A percentile compares a stretch with the other conserved stretches of the same genome.
phyloP scores from a whole-genome alignment of 306 rosid species.

The Quercus mongolica region DNA sequence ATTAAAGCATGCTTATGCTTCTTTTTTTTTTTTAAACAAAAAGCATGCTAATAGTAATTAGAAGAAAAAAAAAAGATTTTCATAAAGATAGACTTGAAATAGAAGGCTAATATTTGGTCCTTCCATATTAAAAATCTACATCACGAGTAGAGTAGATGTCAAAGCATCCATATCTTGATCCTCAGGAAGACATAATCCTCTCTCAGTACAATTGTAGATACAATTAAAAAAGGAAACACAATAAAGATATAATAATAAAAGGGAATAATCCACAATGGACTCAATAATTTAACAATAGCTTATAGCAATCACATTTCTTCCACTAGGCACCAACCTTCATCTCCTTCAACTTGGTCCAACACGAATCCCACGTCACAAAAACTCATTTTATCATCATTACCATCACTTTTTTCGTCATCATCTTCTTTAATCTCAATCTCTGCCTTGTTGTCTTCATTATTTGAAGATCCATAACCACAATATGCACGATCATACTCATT shows the following conservation, averaged over 20 bases:
- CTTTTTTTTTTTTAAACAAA: too few relatives aligned
- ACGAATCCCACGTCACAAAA: constrained; percentile 29
- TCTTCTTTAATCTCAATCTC: neutral
- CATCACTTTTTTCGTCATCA: constrained; percentile 3
- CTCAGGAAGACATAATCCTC: neutral
- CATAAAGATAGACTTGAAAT: too few relatives aligned
- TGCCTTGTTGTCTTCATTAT: neutral
- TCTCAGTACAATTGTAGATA: too few relatives aligned
- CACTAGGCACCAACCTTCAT: constrained; percentile 57
- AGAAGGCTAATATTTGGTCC: neutral
- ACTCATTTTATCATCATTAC: constrained; percentile 16
- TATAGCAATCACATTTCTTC: constrained; percentile 25
- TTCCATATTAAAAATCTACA: neutral
- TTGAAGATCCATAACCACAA: neutral
- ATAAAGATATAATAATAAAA: neutral
- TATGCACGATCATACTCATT: neutral
- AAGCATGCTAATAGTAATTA: too few relatives aligned
- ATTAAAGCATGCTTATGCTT: too few relatives aligned
- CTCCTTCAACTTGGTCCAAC: constrained; percentile 39
- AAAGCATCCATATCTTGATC: neutral
- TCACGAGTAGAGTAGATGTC: neutral
- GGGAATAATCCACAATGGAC: neutral
- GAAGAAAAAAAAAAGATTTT: too few relatives aligned
- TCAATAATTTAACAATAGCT: neutral
- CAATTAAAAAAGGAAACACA: too few relatives aligned